Conservation (phyloP, 495 filamentous ascomycete species). For the Daldinia loculata region DNA sequence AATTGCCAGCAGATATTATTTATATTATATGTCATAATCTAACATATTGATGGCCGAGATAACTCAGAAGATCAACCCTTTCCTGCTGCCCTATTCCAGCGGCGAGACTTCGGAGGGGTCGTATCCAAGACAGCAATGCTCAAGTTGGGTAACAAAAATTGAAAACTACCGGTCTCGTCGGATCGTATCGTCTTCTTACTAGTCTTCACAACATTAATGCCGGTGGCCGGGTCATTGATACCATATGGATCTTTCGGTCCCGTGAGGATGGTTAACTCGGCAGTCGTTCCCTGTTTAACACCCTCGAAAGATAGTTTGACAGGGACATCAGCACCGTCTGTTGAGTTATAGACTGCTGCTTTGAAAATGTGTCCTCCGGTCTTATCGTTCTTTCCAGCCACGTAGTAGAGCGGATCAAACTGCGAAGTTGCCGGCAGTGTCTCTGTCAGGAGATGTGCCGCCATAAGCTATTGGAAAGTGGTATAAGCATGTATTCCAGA, state of each 20-base stretch:
- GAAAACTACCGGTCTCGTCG: slow-evolving; percentile 55
- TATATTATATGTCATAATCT: neutral
- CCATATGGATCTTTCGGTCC: slow-evolving; percentile 58
- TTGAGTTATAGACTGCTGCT: slow-evolving; percentile 72
- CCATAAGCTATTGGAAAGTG: slow-evolving; percentile 55
- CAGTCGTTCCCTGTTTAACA: slow-evolving; percentile 53
- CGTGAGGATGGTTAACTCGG: slow-evolving; percentile 66
- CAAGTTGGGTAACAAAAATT: slow-evolving; percentile 59
- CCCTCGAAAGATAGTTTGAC: slow-evolving; percentile 66
- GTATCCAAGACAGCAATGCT: slow-evolving; percentile 63
- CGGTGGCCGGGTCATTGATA: slow-evolving; percentile 49
- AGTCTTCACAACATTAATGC: slow-evolving; percentile 51
- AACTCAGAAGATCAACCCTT: neutral
- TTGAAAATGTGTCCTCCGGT: slow-evolving; percentile 63
- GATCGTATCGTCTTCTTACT: slow-evolving; percentile 55
- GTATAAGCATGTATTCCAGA: slow-evolving; percentile 31
- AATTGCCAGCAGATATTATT: neutral
- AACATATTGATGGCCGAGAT: neutral
- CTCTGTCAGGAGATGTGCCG: slow-evolving; percentile 62
- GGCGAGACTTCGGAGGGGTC: slow-evolving; percentile 8
- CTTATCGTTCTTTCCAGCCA: slow-evolving; percentile 53
- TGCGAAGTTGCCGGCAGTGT: slow-evolving; percentile 57
- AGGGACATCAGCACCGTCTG: slow-evolving; percentile 51
- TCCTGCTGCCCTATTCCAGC: slow-evolving; percentile 8
- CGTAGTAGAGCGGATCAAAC: slow-evolving; percentile 68